These are phyloP conservation scores for Bondarzewia mesenterica DNA, from an alignment of 1,284 basidiomycete species.

Conservation along the genomic window DNA sequence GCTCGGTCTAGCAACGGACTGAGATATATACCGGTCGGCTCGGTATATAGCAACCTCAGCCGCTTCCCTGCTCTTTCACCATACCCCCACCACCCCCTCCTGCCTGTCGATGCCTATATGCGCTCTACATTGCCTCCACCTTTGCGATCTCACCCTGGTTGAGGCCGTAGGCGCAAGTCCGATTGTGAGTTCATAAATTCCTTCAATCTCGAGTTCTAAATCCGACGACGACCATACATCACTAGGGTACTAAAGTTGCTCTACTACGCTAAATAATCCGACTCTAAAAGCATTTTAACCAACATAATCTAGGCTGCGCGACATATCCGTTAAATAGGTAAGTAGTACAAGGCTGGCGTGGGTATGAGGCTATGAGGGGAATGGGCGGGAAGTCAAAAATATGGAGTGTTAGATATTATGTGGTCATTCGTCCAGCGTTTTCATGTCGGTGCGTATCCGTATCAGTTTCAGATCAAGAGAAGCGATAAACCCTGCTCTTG, in stretches of 20 bases:
- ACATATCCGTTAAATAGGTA: neutral
- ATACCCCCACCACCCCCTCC: neutral
- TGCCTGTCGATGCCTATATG: neutral
- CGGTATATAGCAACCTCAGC: neutral
- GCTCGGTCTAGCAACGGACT: neutral
- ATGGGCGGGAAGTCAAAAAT: neutral
- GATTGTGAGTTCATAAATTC: too few relatives aligned
- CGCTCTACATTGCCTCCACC: neutral
- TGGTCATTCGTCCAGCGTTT: neutral
- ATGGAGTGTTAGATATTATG: neutral
- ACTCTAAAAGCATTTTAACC: neutral
- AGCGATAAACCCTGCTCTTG: slow-evolving; percentile 44
- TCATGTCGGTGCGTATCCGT: neutral
- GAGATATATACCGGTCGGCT: neutral
- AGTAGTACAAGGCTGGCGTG: neutral
- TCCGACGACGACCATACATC: too few relatives aligned
- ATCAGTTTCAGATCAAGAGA: slow-evolving; percentile 37
- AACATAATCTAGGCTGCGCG: neutral
- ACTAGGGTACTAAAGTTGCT: neutral
- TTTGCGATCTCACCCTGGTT: too few relatives aligned
- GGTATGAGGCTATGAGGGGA: neutral
- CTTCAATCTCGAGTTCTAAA: too few relatives aligned
- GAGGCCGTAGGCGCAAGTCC: too few relatives aligned
- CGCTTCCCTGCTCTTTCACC: neutral
- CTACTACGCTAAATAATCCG: neutral